phyloP scores from a whole-genome alignment of 108 stramenopile genomes.

The Conticribra guillardii region DNA sequence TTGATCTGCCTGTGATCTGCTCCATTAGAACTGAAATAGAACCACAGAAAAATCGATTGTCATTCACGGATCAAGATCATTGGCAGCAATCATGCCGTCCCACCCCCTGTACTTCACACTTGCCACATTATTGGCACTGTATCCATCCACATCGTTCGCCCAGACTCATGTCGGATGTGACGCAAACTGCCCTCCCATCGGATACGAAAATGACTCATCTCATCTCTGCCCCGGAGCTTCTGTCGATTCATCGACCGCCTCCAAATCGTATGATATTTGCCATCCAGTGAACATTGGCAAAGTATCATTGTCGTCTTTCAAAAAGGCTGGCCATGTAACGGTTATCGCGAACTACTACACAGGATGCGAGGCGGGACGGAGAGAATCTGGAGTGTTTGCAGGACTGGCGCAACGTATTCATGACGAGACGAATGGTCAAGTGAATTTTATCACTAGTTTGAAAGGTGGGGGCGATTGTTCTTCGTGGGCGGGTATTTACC shows the following conservation, averaged over 20 bases:
- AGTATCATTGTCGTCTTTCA: constrained; percentile 6
- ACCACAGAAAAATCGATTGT: too few relatives aligned
- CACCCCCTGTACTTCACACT: too few relatives aligned
- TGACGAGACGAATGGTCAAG: constrained; percentile 25
- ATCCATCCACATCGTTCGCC: too few relatives aligned
- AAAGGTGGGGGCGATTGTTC: constrained; percentile 56
- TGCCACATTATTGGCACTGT: too few relatives aligned
- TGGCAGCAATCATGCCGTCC: too few relatives aligned
- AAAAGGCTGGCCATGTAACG: constrained; percentile 23
- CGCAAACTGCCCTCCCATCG: constrained; percentile 25
- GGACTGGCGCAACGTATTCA: constrained; percentile 48
- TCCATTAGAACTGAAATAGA: too few relatives aligned
- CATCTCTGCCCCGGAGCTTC: constrained; percentile 14
- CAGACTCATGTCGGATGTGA: constrained; percentile 29
- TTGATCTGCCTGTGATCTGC: too few relatives aligned
- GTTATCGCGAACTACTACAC: constrained; percentile 57
- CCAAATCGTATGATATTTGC: constrained; percentile 21
- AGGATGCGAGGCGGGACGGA: constrained; percentile 58
- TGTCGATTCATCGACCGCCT: constrained; percentile 15
- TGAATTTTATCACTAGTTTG: constrained; percentile 42
- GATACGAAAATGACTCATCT: constrained; percentile 28
- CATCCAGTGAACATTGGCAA: constrained; percentile 8
- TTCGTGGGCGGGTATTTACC: constrained; percentile 49
- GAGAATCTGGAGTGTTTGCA: constrained; percentile 54
- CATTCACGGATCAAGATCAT: too few relatives aligned